Conservation (phyloP, 1,284 basidiomycete genomes). For the Ganoderma lucidum region DNA sequence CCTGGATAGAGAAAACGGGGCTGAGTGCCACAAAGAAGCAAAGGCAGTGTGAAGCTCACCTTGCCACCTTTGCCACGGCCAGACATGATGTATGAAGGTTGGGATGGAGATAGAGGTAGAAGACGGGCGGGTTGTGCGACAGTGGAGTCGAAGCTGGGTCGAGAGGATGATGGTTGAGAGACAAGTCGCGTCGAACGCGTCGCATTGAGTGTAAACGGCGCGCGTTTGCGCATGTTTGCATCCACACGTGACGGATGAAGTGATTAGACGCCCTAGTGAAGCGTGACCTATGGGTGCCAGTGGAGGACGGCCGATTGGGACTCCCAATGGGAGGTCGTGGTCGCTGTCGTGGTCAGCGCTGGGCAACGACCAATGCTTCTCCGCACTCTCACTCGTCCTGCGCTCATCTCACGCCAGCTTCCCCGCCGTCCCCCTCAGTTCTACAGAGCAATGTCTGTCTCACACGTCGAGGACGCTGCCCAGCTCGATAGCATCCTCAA, state of each 20-base stretch:
- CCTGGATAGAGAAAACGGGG: slow-evolving; percentile 29
- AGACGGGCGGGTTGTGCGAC: slow-evolving; percentile 13
- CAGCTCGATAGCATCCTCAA: slow-evolving; percentile 69
- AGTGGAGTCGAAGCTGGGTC: slow-evolving; percentile 21
- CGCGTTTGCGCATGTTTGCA: slow-evolving; percentile 37
- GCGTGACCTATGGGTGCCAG: background rate
- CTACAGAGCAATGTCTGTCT: slow-evolving; percentile 58
- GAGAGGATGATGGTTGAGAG: slow-evolving; percentile 30
- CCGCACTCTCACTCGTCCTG: slow-evolving; percentile 29
- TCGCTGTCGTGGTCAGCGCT: slow-evolving; percentile 15
- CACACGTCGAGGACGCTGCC: slow-evolving; percentile 64
- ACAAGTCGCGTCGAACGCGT: slow-evolving; percentile 37
- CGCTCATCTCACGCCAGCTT: slow-evolving; percentile 27
- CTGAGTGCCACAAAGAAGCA: slow-evolving; percentile 1
- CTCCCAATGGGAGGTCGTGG: background rate
- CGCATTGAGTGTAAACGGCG: slow-evolving; percentile 27
- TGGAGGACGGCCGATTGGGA: background rate
- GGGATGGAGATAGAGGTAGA: slow-evolving; percentile 16
- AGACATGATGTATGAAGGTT: slow-evolving; percentile 60
- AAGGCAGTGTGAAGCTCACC: slow-evolving; percentile 39
- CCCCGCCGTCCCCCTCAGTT: slow-evolving; percentile 19
- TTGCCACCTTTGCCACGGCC: slow-evolving; percentile 80
- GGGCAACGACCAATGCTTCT: slow-evolving; percentile 28
- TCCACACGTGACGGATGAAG: slow-evolving; percentile 27
- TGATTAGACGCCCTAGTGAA: background rate